phyloP scores from a whole-genome alignment of 1,284 basidiomycete species.

The Neonothopanus nambi region DNA sequence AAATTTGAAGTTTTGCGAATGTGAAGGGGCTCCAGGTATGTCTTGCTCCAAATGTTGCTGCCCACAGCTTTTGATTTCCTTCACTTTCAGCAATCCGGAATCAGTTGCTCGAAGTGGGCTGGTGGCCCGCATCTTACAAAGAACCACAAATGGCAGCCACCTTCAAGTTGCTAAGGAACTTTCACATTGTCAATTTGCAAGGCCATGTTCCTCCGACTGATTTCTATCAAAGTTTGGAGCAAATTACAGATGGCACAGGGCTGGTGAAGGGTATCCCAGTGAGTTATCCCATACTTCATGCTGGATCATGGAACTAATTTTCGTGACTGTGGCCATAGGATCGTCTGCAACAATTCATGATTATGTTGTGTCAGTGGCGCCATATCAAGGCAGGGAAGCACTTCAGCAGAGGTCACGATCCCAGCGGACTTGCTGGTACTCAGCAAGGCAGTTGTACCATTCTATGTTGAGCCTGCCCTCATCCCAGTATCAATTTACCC shows the following conservation, averaged over 20 bases:
- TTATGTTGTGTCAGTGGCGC: conserved; percentile 14
- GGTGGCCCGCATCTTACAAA: conserved; percentile 6
- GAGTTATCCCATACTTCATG: not conserved
- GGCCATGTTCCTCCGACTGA: conserved; percentile 9
- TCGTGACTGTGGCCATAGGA: conserved; percentile 4
- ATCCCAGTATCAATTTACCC: conserved; percentile 17
- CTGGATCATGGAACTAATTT: not conserved
- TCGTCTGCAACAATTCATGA: not conserved
- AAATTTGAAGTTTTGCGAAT: conserved; percentile 12
- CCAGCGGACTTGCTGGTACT: conserved; percentile 9
- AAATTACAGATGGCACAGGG: conserved; percentile 5
- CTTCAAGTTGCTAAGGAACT: conserved; percentile 10
- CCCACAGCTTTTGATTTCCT: too few relatives aligned
- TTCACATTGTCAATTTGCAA: conserved; percentile 19
- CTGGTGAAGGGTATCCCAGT: not conserved
- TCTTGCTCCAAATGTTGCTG: too few relatives aligned
- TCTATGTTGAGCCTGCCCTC: conserved; percentile 21
- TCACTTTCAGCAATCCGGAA: not conserved
- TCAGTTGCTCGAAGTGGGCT: conserved; percentile 1
- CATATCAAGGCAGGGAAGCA: conserved; percentile 17
- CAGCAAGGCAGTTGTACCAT: conserved; percentile 9
- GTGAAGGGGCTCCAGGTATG: not conserved
- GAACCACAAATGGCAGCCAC: conserved; percentile 14
- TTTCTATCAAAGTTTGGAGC: conserved; percentile 17
- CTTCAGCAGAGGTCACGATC: conserved; percentile 15